Base-by-base conservation (phyloP, 2,329 filamentous ascomycete genomes). In the Fusarium sp. region DNA sequence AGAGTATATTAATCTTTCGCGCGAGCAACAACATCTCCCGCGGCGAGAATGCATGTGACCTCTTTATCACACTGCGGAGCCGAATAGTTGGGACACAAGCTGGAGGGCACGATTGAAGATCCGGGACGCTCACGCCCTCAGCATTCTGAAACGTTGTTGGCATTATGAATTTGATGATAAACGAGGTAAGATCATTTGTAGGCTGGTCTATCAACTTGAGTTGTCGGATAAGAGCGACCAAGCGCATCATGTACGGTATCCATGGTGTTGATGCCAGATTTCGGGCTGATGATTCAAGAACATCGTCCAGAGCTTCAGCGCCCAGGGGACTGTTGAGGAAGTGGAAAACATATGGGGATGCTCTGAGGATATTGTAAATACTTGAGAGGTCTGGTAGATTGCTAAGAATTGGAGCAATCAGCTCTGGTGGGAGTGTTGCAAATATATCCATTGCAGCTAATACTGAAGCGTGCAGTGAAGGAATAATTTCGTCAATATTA, bases 241-340 rank as follows among this genome's bases (percentile, higher is more conserved):
- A 22, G 9, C 61, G 56, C 5, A 64, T 5, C 10, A 65, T 39
- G 7, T 65, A 44, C 2, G 56, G 43, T 13, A 65, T 46, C 61
- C 61, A 64, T 29, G 61, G 47, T 2, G 61, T 47, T 26, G 36
- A 40, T 3, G 15, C n/a, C 4, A 53, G 19, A 7, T 40, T 38
- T 13, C n/a, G 24, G 10, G 41, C 40, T 11, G 40, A 61, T 19
- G 61, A 49, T 2, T 58, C 36, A 8, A 65, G 61, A 13, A 65
- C 22, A 2, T 19, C 12, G 11, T 64, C 56, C 6, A 64, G 29
- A 34, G 58, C 29, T 4, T 15, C 47, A n/a, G 43, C 42, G 6
- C 61, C 61, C 6, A 62, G 13, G 9, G 51, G 19, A 4, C 56
- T 29, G 3, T 32, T n/a, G 11, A 65, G 32, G 10, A 64, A 64